Evolutionary conservation across 805 yeast genomes (phyloP), one percentile per base, ranked within the genome.

Genomic region (Priceomyces medius): DNA sequence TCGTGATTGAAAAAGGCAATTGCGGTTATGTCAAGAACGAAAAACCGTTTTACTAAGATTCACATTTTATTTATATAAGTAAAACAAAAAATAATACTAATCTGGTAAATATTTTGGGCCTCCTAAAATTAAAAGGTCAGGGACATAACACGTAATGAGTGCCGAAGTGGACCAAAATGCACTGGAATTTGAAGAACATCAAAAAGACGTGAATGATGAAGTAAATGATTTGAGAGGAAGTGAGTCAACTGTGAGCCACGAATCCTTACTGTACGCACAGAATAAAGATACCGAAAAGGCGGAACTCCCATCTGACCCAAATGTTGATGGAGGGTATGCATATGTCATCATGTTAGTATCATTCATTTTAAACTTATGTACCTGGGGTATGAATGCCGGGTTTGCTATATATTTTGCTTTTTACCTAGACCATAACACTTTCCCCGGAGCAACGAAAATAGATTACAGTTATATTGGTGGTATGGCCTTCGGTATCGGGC

Each of bases 371-470:
- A 78, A 79, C 56, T 74, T 80, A 47, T 68, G 76, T 28, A 76
- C 87, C 0, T 85, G 91, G 90, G 93, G 93, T 12, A 75, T 84
- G 48, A 83, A 83, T 48, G 65, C 79, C 5, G 84, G 82, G 3
- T 85, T 73, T 54, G 83, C 88, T 20, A 73, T 85, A 4, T 82
- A 80, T 48, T 63, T 84, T 19, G 71, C 84, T 1, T 72, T 69
- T 47, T 85, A 81, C 53, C 47, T 83, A 18, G 71, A 74, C 32
- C 55, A 73, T 38, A 59, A 74, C 34, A 62, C 71, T 0, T 83
- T 80, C 47, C 62, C 65, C 0, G 86, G 82, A 2, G 82, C 83
- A 0, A 55, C 72, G 1, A 74, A 74, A 38, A 61, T 76, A 41
- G 85, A 81, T 44, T 85, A 74, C 56, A 86, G 88, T 10, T 63